Percentiles rank a stretch among this genome's conserved stretches.
Evolutionary conservation across 1,139 yeast genomes (phyloP).

Genomic region (Sugiyamaella japonica): DNA sequence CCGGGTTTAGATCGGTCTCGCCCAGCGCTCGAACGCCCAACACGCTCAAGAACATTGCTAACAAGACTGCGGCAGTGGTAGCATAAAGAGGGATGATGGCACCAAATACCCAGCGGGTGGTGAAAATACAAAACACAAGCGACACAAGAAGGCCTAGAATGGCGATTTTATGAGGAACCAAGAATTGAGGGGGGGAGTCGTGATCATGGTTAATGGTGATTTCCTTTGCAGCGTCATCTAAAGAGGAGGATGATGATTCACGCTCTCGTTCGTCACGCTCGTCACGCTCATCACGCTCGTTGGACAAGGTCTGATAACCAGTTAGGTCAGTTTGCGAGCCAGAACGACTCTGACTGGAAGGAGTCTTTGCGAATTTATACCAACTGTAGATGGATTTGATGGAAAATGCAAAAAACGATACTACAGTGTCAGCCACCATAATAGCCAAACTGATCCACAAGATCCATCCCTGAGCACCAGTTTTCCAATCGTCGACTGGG

Average conservation of each 20-base stretch:
- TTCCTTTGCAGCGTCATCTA: neutral
- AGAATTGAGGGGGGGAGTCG: slow-evolving; percentile 39
- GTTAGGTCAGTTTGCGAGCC: slow-evolving; percentile 13
- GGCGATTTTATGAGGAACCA: slow-evolving; percentile 55
- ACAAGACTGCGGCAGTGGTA: slow-evolving; percentile 60
- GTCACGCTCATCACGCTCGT: slow-evolving; percentile 18
- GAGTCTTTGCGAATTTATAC: slow-evolving; percentile 4
- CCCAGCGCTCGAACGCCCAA: slow-evolving; percentile 93
- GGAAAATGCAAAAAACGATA: slow-evolving; percentile 70
- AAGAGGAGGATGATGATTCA: neutral
- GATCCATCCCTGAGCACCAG: slow-evolving; percentile 97
- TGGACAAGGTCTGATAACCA: slow-evolving; percentile 14
- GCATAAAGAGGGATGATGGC: slow-evolving; percentile 69
- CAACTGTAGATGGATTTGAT: slow-evolving; percentile 29
- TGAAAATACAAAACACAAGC: slow-evolving; percentile 61
- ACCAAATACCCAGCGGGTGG: slow-evolving; percentile 70
- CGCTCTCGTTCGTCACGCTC: slow-evolving; percentile 19
- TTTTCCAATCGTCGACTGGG: slow-evolving; percentile 84
- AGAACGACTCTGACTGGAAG: neutral
- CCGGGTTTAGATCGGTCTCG: slow-evolving; percentile 95
- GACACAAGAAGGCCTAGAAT: slow-evolving; percentile 63
- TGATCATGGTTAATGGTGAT: slow-evolving; percentile 21
- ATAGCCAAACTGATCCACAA: slow-evolving; percentile 90
- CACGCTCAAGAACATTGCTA: slow-evolving; percentile 78
- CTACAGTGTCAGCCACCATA: slow-evolving; percentile 90